Conservation (phyloP, 1,139 yeast genomes). For the Candida gigantensis region DNA sequence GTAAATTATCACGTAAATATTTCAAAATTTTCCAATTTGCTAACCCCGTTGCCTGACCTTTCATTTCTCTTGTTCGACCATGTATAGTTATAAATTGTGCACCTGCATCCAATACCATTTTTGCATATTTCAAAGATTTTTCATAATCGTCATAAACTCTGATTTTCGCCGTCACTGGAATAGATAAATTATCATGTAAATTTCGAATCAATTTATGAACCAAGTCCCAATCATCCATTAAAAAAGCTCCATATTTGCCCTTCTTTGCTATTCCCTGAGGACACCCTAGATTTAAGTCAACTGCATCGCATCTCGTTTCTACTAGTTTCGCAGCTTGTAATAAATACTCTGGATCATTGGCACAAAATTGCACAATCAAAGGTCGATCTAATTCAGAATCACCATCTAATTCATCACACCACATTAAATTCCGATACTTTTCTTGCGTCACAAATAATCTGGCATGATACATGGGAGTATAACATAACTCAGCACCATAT, state of each 20-base stretch:
- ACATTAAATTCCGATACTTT: conserved; percentile 76
- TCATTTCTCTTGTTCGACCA: conserved; percentile 96
- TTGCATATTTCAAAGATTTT: conserved; percentile 84
- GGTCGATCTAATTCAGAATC: conserved; percentile 69
- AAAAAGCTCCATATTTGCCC: conserved; percentile 92
- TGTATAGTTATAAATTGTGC: conserved; percentile 95
- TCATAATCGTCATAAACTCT: conserved; percentile 85
- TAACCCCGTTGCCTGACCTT: conserved; percentile 92
- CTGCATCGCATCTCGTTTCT: conserved; percentile 88
- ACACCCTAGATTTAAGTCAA: conserved; percentile 92
- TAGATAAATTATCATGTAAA: conserved; percentile 68
- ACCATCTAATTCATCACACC: conserved; percentile 69
- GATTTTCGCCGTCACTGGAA: conserved; percentile 96
- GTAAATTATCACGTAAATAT: conserved; percentile 77
- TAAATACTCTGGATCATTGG: conserved; percentile 86
- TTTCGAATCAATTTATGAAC: conserved; percentile 69
- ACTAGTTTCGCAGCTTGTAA: conserved; percentile 81
- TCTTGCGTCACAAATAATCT: conserved; percentile 81
- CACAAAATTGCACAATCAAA: conserved; percentile 90
- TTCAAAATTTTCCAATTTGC: conserved; percentile 88
- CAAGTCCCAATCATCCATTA: conserved; percentile 97
- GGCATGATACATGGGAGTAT: conserved; percentile 97
- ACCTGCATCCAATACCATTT: conserved; percentile 89
- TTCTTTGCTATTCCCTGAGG: conserved; percentile 96
- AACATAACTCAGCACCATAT: conserved; percentile 92